Evolutionary conservation across 2,329 filamentous ascomycete species (phyloP), one percentile per base, ranked within the genome.

Genomic region (Ploettnerulaceae sp.): DNA sequence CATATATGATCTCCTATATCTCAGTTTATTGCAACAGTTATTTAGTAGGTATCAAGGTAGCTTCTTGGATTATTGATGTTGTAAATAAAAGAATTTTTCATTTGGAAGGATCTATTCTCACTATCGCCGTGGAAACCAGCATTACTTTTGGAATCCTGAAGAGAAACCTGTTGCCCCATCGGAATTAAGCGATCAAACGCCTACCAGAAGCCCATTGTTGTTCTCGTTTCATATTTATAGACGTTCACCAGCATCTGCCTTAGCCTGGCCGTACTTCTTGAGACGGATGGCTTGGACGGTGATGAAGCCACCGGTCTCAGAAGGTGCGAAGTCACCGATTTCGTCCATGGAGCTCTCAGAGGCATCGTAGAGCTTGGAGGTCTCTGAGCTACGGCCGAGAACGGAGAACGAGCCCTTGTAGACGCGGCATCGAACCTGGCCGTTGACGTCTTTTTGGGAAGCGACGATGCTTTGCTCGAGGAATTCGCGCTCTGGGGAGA

Each of bases 181-280:
- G n/a, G n/a, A n/a, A n/a, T n/a, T n/a, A n/a, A n/a, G n/a, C n/a
- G n/a, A n/a, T n/a, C n/a, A n/a, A n/a, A 37, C 34, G 34, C 34
- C 34, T 15, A 17, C 8, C 14, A 34, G 26, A 15, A 15, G n/a
- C 9, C 11, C 5, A 25, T 11, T 18, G 11, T n/a, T n/a, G n/a
- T n/a, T n/a, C 34, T 11, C 17, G 17, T 24, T 6, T 7, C 18
- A 11, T 18, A 31, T 8, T 38, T 21, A 62, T 42, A 62, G 82
- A 55, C 90, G 90, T 69, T 82, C 96, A 35, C 82, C 75, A 70
- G 82, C 87, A 51, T 75, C 74, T 66, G 90, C 86, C 64, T 86
- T 73, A 7, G 86, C 97, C 69, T 97, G 90, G 71, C 72, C 71
- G 49, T 71, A 75, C 67, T 77, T 82, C 68, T 80, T 55, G 21